Percentiles rank a stretch among this genome's conserved stretches.
phyloP scores from a whole-genome alignment of 2,329 filamentous ascomycete species.

The Aspergillus sp. region DNA sequence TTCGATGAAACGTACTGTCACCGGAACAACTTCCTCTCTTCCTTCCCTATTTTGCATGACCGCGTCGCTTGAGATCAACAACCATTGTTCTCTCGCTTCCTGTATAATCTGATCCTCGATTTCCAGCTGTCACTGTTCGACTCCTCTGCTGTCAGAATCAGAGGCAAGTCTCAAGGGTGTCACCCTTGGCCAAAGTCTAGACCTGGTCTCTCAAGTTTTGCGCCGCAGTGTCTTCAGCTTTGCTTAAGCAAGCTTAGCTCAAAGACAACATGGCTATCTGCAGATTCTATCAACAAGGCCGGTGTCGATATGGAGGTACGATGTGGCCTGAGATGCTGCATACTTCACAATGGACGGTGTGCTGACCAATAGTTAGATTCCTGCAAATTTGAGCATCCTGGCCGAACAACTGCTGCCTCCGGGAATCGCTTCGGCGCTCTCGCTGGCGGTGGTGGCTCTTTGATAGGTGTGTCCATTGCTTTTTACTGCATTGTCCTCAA shows the following conservation, averaged over 20 bases:
- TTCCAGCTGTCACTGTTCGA: neutral
- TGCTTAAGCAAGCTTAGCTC: no score
- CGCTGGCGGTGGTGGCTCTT: slow-evolving; percentile 29
- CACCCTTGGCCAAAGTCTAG: neutral
- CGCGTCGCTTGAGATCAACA: neutral
- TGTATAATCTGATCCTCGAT: no score
- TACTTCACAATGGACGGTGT: neutral
- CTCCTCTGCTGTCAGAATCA: neutral
- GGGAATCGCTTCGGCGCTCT: slow-evolving; percentile 61
- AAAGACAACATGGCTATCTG: slow-evolving; percentile 50
- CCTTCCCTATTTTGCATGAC: neutral
- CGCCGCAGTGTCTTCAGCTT: no score
- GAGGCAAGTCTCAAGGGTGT: neutral
- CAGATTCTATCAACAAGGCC: slow-evolving; percentile 62
- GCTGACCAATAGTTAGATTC: slow-evolving; percentile 43
- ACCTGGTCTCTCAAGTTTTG: no score
- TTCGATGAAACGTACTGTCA: slow-evolving; percentile 17
- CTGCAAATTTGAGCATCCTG: slow-evolving; percentile 61
- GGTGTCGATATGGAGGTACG: slow-evolving; percentile 64
- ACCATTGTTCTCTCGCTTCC: neutral
- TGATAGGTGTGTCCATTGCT: slow-evolving; percentile 36
- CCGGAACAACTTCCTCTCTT: slow-evolving; percentile 4
- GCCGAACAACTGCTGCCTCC: slow-evolving; percentile 36
- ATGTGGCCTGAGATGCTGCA: neutral
- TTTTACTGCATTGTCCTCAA: neutral